These are phyloP conservation scores for Penicillium maclennaniae DNA, from an alignment of 495 filamentous ascomycete genomes.

Conservation along the genomic window DNA sequence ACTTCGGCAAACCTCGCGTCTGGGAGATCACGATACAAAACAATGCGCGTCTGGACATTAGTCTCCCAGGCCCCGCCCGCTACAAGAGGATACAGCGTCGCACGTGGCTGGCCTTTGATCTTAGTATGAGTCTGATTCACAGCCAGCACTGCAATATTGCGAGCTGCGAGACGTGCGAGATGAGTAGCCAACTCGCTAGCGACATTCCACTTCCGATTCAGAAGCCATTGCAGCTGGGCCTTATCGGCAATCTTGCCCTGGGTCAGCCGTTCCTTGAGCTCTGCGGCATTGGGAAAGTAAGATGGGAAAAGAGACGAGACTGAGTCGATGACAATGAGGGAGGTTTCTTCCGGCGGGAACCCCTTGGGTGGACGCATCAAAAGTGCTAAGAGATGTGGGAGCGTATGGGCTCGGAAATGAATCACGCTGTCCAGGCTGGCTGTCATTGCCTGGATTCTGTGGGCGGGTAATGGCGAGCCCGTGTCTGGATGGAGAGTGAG, in stretches of 20 bases:
- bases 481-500: conserved; percentile 39
- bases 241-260: conserved; percentile 29
- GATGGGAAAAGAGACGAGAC: conserved; percentile 69
- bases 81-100: conserved; percentile 69
- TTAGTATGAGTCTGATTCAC: conserved; percentile 70
- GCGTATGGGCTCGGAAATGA: conserved; percentile 47
- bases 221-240: conserved; percentile 50
- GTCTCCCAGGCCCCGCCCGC: conserved; percentile 67
- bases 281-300: conserved; percentile 58
- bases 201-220: conserved; percentile 59
- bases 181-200: conserved; percentile 52
- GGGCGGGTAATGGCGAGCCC: conserved; percentile 39
- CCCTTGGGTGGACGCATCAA: conserved; percentile 56
- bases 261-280: conserved; percentile 33
- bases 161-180: conserved; percentile 65
- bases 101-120: conserved; percentile 50
- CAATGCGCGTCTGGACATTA: conserved; percentile 60
- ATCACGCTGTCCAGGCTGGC: conserved; percentile 30
- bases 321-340: conserved; percentile 71
- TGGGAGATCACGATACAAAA: conserved; percentile 63
- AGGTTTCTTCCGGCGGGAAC: conserved; percentile 57
- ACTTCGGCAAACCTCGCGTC: conserved; percentile 41
- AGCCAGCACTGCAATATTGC: conserved; percentile 62
- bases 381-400: conserved; percentile 76
- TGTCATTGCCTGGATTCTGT: conserved; percentile 38